These are phyloP conservation scores for Tetraselmis striata DNA, from an alignment of 139 green algal genomes.

Conservation along the genomic window DNA sequence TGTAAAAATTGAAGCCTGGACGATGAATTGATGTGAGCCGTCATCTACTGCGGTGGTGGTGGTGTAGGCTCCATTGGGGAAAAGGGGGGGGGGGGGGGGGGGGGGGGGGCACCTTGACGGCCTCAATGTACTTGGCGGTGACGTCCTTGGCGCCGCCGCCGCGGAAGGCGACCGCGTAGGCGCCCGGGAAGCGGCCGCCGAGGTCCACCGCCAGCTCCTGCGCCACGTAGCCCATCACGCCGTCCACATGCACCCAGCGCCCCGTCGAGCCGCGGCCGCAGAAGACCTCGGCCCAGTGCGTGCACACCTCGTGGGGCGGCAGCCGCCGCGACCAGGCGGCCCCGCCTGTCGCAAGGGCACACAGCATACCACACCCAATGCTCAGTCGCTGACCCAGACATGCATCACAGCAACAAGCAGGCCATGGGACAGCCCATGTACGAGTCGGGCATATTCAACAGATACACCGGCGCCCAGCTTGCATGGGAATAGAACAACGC, in stretches of 20 bases:
- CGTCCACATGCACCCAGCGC: slow-evolving; percentile 77
- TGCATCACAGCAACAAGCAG: too few species aligned
- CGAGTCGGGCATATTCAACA: too few species aligned
- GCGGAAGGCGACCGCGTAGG: slow-evolving; percentile 60
- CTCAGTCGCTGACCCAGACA: too few species aligned
- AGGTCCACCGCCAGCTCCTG: slow-evolving; percentile 14
- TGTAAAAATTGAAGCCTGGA: too few species aligned
- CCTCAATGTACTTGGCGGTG: slow-evolving; percentile 34
- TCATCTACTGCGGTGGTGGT: too few species aligned
- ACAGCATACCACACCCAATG: too few species aligned
- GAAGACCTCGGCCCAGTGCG: slow-evolving; percentile 76
- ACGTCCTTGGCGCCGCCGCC: slow-evolving; percentile 57
- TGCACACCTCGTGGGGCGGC: neutral
- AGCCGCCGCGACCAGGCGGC: neutral
- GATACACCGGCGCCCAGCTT: too few species aligned
- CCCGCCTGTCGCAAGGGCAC: neutral
- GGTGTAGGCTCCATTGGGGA: too few species aligned
- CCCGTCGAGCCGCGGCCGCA: slow-evolving; percentile 44
- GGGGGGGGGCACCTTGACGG: neutral
- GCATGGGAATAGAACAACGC: too few species aligned
- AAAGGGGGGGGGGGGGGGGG: too few species aligned
- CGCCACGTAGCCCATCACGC: slow-evolving; percentile 43
- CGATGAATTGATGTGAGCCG: too few species aligned
- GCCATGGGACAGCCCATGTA: too few species aligned
- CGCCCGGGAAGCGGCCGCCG: slow-evolving; percentile 18